phyloP scores from a whole-genome alignment of 805 yeast genomes.

The Cyberlindnera amylophila region DNA sequence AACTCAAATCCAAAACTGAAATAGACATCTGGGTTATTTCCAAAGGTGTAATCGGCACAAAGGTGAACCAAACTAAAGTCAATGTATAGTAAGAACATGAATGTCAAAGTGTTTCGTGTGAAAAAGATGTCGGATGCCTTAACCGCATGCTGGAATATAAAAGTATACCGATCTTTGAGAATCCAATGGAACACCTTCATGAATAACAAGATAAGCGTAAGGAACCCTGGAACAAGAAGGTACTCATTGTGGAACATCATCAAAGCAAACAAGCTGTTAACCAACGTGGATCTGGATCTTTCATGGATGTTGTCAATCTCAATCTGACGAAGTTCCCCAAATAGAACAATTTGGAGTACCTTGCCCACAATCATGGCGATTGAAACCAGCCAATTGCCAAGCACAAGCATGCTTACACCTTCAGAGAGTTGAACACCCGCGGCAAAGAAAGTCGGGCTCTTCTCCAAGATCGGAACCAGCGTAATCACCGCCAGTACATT shows the following conservation, averaged over 20 bases:
- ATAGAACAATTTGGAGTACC: constrained; percentile 47
- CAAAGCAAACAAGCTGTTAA: constrained; percentile 56
- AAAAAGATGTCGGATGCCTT: constrained; percentile 30
- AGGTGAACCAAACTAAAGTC: constrained; percentile 53
- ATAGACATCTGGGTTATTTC: constrained; percentile 48
- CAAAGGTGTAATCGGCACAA: constrained; percentile 43
- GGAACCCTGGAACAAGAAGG: constrained; percentile 39
- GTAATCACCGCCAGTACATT: constrained; percentile 34
- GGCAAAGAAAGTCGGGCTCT: constrained; percentile 41
- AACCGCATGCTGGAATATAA: constrained; percentile 41
- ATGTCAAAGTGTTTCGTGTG: constrained; percentile 42
- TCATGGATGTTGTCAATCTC: constrained; percentile 76
- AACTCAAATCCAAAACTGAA: constrained; percentile 75
- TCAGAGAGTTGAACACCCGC: constrained; percentile 48
- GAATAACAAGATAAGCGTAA: constrained; percentile 41
- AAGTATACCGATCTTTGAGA: constrained; percentile 44
- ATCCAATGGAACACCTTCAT: constrained; percentile 78
- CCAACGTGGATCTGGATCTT: constrained; percentile 58
- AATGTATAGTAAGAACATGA: constrained; percentile 39
- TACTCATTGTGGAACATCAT: constrained; percentile 49
- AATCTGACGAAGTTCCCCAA: constrained; percentile 70
- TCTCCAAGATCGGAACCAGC: constrained; percentile 34
- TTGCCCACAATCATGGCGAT: constrained; percentile 40
- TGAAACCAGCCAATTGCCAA: constrained; percentile 43
- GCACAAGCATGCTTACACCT: constrained; percentile 41